phyloP scores from a whole-genome alignment of 179 eudicot species.

The Nepenthes alata region DNA sequence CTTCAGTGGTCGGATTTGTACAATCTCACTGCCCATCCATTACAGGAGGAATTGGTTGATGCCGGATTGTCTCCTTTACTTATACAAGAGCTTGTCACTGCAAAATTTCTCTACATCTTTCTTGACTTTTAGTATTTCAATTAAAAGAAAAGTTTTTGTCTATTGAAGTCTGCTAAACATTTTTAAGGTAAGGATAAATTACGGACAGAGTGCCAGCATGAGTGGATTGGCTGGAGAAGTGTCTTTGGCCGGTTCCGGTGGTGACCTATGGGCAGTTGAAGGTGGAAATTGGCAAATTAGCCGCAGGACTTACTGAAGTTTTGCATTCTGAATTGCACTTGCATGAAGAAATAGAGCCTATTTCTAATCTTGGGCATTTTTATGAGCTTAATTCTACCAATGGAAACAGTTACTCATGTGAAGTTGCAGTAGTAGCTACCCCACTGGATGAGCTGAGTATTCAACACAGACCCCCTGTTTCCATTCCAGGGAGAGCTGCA shows the following conservation, averaged over 20 bases:
- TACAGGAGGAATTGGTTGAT: conserved; percentile 57
- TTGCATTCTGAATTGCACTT: conserved; percentile 64
- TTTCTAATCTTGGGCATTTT: conserved; percentile 45
- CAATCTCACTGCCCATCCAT: conserved; percentile 46
- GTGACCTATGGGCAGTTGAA: conserved; percentile 72
- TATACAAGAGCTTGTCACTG: conserved; percentile 60
- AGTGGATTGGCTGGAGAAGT: conserved; percentile 97
- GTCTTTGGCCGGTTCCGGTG: conserved; percentile 85
- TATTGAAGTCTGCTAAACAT: background rate
- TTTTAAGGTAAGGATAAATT: conserved; percentile 78
- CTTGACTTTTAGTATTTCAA: too few species aligned
- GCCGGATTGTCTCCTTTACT: conserved; percentile 60
- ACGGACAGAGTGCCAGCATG: conserved; percentile 78
- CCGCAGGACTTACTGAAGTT: conserved; percentile 52
- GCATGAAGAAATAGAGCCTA: conserved; percentile 58
- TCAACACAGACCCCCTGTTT: conserved; percentile 40
- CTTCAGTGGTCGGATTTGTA: conserved; percentile 77
- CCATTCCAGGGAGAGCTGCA: conserved; percentile 66
- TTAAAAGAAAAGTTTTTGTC: too few species aligned
- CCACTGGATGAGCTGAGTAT: conserved; percentile 72
- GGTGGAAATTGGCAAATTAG: conserved; percentile 93
- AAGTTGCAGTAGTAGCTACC: conserved; percentile 67
- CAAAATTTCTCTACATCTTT: too few species aligned
- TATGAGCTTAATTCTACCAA: conserved; percentile 63
- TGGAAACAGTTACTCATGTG: conserved; percentile 66